Evolutionary conservation across 768 basidiomycete genomes (phyloP).

Genomic region (Hericium alpestre): DNA sequence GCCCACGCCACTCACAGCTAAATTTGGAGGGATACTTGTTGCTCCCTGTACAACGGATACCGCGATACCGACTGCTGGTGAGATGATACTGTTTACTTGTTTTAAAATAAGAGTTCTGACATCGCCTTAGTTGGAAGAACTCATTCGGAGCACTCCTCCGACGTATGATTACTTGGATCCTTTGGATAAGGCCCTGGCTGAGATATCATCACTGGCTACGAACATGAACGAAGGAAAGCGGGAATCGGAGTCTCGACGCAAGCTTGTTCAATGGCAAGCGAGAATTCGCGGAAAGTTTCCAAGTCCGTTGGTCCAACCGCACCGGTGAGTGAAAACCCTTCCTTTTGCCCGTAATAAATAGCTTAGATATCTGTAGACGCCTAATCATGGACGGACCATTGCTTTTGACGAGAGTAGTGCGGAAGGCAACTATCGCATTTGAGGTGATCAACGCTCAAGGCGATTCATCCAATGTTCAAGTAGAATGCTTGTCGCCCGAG

Average conservation of each 20-base stretch:
- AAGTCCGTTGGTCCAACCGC: slow-evolving; percentile 96
- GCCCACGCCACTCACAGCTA: slow-evolving; percentile 86
- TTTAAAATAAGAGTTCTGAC: neutral
- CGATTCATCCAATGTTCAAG: slow-evolving; percentile 71
- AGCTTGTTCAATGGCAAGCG: slow-evolving; percentile 84
- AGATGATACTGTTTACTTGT: slow-evolving; percentile 20
- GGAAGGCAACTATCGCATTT: slow-evolving; percentile 72
- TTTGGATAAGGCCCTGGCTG: slow-evolving; percentile 73
- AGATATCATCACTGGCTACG: slow-evolving; percentile 81
- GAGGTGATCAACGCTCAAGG: slow-evolving; percentile 72
- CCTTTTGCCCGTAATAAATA: neutral
- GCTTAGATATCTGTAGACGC: slow-evolving; percentile 37
- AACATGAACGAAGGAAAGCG: slow-evolving; percentile 99
- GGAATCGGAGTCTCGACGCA: slow-evolving; percentile 83
- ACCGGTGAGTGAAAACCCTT: slow-evolving; percentile 48
- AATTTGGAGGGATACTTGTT: slow-evolving; percentile 90
- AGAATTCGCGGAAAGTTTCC: slow-evolving; percentile 88
- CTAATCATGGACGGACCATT: slow-evolving; percentile 89
- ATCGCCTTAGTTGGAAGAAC: slow-evolving; percentile 62
- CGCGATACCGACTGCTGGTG: slow-evolving; percentile 90
- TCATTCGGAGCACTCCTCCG: slow-evolving; percentile 79
- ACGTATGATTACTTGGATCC: slow-evolving; percentile 64
- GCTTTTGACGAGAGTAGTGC: slow-evolving; percentile 79
- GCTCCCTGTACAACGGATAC: slow-evolving; percentile 92
- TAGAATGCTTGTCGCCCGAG: slow-evolving; percentile 85